Evolutionary conservation across 768 basidiomycete genomes (phyloP), one percentile per base, ranked within the genome.

Genomic region (Phanerodontia chrysosporium): DNA sequence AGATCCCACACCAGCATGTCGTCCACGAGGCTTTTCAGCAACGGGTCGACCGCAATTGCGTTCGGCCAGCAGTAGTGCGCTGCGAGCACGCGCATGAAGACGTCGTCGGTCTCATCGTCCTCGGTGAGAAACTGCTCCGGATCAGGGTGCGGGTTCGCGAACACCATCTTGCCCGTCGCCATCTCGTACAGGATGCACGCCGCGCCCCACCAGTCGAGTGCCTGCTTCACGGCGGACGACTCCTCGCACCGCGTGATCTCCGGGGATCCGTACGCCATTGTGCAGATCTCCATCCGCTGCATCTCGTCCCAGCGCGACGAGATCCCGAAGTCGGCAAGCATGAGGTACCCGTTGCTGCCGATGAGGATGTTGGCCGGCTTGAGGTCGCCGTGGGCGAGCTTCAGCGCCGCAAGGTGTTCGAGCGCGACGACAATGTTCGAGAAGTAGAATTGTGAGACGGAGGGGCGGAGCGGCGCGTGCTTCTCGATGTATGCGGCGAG

Each of bases 301-400:
- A 59, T 52, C 7, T 67, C 65, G 35, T 60, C 67, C 8, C 69
- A 60, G 61, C 57, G 51, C 35, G 45, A 67, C 24, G 58, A 24
- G 24, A 70, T 59, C 2, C 83, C 83, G 62, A 87, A 82, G 64
- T 86, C 84, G 9, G 75, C 75, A 0, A 86, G 59, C 57, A 71
- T 67, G 27, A 85, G 72, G 63, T 86, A 86, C 25, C 84, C 84
- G 64, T 83, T 81, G 1, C 73, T 63, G 45, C 80, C 82, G 58
- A 86, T 55, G 52, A 86, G 74, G 49, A 86, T 76, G 51, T 85
- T 85, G 21, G 77, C 78, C 1, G 84, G 83, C 64, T 85, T 85
- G 21, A 86, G 56, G 64, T 86, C 83, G 21, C 82, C 75, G 58
- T 85, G 83, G 7, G 77, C 73, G 51, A 84, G 70, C n/a, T 71